These are phyloP conservation scores for Thermoascus crustaceus DNA, from an alignment of 2,329 filamentous ascomycete genomes.

Conservation along the genomic window DNA sequence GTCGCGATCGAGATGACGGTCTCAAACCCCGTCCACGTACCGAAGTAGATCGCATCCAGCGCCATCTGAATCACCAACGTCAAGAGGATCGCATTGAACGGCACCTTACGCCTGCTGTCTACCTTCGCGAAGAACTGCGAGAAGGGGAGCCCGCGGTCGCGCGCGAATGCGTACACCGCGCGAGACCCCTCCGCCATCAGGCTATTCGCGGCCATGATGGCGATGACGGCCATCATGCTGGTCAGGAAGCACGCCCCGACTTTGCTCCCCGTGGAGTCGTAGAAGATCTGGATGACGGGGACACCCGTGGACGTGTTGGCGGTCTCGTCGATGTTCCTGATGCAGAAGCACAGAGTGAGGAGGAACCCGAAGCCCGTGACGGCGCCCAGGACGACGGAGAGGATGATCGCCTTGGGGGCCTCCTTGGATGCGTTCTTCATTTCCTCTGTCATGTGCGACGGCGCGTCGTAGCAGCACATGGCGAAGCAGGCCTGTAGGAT, in stretches of 20 bases:
- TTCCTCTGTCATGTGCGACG: conserved; percentile 49
- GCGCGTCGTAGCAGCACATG: conserved; percentile 45
- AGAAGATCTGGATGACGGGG: conserved; percentile 47
- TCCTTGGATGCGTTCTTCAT: conserved; percentile 44
- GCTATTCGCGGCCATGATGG: conserved; percentile 38
- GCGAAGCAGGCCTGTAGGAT: conserved; percentile 48
- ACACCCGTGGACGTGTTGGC: conserved; percentile 41
- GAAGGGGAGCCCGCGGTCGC: conserved; percentile 48
- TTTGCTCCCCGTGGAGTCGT: conserved; percentile 40
- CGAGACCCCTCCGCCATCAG: conserved; percentile 43
- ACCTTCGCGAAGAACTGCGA: conserved; percentile 41
- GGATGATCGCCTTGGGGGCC: conserved; percentile 42
- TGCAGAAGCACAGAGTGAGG: conserved; percentile 44
- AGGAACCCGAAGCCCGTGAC: conserved; percentile 43
- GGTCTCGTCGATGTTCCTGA: conserved; percentile 42
- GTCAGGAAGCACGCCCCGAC: conserved; percentile 39
- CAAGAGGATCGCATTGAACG: conserved; percentile 43
- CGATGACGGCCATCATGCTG: conserved; percentile 43
- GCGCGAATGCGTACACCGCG: conserved; percentile 38
- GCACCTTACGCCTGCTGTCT: conserved; percentile 39
- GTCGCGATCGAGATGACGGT: conserved; percentile 52
- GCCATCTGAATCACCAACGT: conserved; percentile 43
- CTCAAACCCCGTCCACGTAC: conserved; percentile 47
- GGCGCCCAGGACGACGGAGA: conserved; percentile 38
- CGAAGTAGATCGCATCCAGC: conserved; percentile 49